phyloP scores from a whole-genome alignment of 208 protist genomes.

The Tritrichomonas musculus region DNA sequence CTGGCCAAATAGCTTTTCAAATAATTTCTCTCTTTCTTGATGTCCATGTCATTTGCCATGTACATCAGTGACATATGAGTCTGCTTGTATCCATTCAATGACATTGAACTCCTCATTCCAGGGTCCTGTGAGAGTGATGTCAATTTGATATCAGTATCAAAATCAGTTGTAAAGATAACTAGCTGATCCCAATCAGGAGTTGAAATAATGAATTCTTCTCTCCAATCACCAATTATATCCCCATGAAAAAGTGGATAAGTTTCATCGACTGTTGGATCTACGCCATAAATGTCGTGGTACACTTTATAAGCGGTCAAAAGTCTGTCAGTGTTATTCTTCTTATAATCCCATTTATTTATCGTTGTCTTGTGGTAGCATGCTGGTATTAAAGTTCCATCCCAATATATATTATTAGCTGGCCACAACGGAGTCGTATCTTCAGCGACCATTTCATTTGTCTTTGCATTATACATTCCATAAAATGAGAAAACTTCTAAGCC shows the following conservation, averaged over 20 bases:
- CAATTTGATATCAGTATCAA: not conserved
- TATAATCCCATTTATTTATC: not conserved
- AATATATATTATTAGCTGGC: not conserved
- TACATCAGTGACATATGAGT: not conserved
- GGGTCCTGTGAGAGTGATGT: not conserved
- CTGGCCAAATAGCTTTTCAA: no score
- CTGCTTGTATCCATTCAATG: conserved; percentile 18
- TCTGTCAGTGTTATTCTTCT: not conserved
- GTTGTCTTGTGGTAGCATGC: not conserved
- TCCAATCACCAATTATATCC: conserved; percentile 21
- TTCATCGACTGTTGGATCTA: not conserved
- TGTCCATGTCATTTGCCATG: not conserved
- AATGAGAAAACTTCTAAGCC: conserved; percentile 9
- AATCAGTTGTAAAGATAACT: not conserved
- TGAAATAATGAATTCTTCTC: not conserved
- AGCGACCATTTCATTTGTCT: not conserved
- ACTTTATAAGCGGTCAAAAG: not conserved
- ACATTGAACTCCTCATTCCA: conserved; percentile 1
- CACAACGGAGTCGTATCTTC: not conserved
- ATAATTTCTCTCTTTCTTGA: not conserved
- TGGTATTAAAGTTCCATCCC: not conserved
- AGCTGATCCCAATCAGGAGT: not conserved
- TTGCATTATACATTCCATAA: not conserved
- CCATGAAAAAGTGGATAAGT: conserved; percentile 22
- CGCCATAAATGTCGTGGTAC: not conserved